Evolutionary conservation across 1,284 basidiomycete genomes (phyloP).

Genomic region (Malassezia psittaci): DNA sequence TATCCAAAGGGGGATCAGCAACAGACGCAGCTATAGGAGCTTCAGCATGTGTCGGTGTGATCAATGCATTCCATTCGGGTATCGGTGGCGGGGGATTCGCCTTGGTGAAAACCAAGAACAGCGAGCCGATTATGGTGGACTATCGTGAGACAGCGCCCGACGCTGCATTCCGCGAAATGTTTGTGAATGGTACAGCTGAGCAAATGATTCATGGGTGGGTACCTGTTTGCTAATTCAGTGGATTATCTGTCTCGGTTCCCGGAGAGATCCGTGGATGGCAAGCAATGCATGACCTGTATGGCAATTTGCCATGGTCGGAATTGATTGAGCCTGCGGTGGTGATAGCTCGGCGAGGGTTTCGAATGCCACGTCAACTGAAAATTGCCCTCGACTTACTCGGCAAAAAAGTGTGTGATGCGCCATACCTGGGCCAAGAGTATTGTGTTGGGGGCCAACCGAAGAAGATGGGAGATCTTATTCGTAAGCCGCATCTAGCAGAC

Average conservation of each 20-base stretch:
- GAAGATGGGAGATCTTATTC: slow-evolving; percentile 51
- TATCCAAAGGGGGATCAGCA: slow-evolving; percentile 49
- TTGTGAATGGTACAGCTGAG: slow-evolving; percentile 21
- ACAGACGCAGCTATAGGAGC: slow-evolving; percentile 48
- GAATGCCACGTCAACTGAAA: slow-evolving; percentile 30
- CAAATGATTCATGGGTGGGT: slow-evolving; percentile 27
- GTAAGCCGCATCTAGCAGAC: slow-evolving; percentile 21
- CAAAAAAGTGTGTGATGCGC: slow-evolving; percentile 44
- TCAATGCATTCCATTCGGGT: slow-evolving; percentile 49
- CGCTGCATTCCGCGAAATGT: slow-evolving; percentile 48
- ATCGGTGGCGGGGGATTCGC: slow-evolving; percentile 48
- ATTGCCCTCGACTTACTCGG: slow-evolving; percentile 43
- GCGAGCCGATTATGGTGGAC: slow-evolving; percentile 48
- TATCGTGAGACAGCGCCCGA: slow-evolving; percentile 50
- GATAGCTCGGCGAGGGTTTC: slow-evolving; percentile 41
- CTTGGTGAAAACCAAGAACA: slow-evolving; percentile 23
- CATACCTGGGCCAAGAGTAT: slow-evolving; percentile 32
- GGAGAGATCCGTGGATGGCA: slow-evolving; percentile 47
- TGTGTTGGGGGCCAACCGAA: slow-evolving; percentile 33
- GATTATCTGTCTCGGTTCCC: slow-evolving; percentile 45
- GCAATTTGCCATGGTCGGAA: slow-evolving; percentile 41
- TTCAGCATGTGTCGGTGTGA: slow-evolving; percentile 49
- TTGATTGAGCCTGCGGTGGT: slow-evolving; percentile 40
- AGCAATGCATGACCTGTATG: slow-evolving; percentile 38
- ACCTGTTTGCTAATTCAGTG: slow-evolving; percentile 18